Evolutionary conservation across 1,284 basidiomycete genomes (phyloP).

Genomic region (Peniophora sp.): DNA sequence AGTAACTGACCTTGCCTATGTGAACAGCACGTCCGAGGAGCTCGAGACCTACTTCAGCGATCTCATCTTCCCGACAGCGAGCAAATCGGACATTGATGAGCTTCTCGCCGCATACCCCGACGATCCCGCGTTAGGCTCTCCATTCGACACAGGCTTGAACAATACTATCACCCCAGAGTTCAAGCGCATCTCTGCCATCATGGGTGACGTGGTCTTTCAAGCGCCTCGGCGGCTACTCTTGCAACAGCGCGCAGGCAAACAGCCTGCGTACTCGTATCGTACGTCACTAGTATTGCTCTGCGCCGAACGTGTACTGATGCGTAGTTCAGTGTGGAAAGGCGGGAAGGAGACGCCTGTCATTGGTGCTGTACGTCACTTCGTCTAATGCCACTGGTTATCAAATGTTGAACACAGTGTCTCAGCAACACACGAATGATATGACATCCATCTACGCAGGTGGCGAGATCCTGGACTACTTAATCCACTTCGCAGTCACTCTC

Average conservation of each 20-base stretch:
- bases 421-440: conserved; percentile 8
- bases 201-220: conserved; percentile 20
- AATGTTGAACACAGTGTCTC: not conserved
- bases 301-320: not conserved
- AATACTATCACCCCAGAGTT: conserved; percentile 12
- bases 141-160: conserved; percentile 17
- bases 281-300: not conserved
- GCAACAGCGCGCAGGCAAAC: conserved; percentile 6
- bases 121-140: conserved; percentile 14
- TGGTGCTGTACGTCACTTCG: conserved; percentile 7
- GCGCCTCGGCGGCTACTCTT: conserved; percentile 10
- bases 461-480: conserved; percentile 7
- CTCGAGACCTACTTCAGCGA: not conserved
- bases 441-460: conserved; percentile 1
- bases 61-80: not conserved
- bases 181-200: conserved; percentile 20
- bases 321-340: conserved; percentile 9
- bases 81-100: not conserved
- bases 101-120: conserved; percentile 13
- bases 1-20: not conserved
- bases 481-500: conserved; percentile 10
- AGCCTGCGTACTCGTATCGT: conserved; percentile 11
- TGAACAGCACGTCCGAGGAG: not conserved
- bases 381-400: not conserved
- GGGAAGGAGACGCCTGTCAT: conserved; percentile 8